Evolutionary conservation across 1,284 basidiomycete genomes (phyloP).

Genomic region (Trametes polyzona): DNA sequence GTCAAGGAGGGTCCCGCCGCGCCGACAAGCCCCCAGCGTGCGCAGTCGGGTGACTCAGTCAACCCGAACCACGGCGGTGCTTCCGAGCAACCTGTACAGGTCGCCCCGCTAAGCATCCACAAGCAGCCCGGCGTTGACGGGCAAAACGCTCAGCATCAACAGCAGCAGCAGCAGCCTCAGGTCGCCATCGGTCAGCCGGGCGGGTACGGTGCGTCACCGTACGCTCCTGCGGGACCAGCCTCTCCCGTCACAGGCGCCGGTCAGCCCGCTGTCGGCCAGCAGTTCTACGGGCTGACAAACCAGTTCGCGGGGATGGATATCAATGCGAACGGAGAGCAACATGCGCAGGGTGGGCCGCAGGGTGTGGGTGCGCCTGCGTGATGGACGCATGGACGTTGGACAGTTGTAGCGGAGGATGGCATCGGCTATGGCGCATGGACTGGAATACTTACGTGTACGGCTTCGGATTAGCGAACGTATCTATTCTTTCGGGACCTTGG

Average conservation of each 20-base stretch:
- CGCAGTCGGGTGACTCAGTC: constrained; percentile 17
- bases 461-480: neutral
- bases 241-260: constrained; percentile 19
- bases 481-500: neutral
- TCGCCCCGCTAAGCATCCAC: constrained; percentile 21
- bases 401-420: neutral
- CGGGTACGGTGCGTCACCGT: constrained; percentile 33
- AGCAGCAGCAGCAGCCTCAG: constrained; percentile 9
- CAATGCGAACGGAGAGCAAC: constrained; percentile 28
- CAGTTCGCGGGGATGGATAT: constrained; percentile 41
- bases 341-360: constrained; percentile 24
- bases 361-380: constrained; percentile 34
- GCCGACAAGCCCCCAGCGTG: constrained; percentile 16
- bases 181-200: constrained; percentile 6
- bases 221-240: constrained; percentile 17
- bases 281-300: constrained; percentile 33
- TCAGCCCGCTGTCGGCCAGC: constrained; percentile 13
- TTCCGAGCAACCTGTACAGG: constrained; percentile 1
- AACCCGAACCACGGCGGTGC: neutral
- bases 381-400: neutral
- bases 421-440: neutral
- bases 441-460: neutral
- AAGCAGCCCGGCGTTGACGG: constrained; percentile 14
- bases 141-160: too few relatives aligned
- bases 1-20: constrained; percentile 49